Base-by-base conservation (phyloP, 768 basidiomycete species). In the Mycena olivaceomarginata region DNA sequence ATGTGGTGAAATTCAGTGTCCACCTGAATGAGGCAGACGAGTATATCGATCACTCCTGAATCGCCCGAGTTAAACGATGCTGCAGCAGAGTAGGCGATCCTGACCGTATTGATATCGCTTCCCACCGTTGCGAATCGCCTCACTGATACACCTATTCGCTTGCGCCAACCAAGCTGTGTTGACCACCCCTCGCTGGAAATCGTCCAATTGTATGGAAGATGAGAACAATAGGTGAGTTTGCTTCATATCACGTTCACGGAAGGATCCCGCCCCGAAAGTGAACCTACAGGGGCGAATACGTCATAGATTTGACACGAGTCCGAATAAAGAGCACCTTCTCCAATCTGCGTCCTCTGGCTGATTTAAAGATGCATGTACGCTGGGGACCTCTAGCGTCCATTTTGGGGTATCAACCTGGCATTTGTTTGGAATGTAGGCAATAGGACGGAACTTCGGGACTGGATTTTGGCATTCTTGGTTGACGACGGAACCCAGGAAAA, bases 401-500 rank as follows among this genome's bases (percentile, higher is more conserved):
- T 31, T 31, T 31, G 31, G 31, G 31, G 31, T 31, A 3, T 31
- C 31, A 31, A 31, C 31, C 31, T 3, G 31, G 31, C 31, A 31
- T 31, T 31, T 31, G 31, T 31, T 31, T 31, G 31, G 31, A 31
- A 31, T 31, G 31, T 31, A 31, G 31, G 31, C 31, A 31, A 31
- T 31, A 31, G 31, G 31, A 31, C 31, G 31, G 2, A 31, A 31
- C 31, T 31, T 31, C 3, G 31, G 31, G 31, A 31, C 31, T 1
- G 31, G 31, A 31, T 31, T 31, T 31, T 31, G 31, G 31, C 31
- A 31, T 31, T 31, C 31, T 31, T 31, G 31, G 31, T 31, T 51
- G 39, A 59, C 40, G 57, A 70, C 56, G 8, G 57, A 57, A 9
- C 68, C 68, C 13, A 70, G 45, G 18, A 60, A 70, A 40, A 57